These are phyloP conservation scores for Amoebophrya sp. DNA, from an alignment of 169 alveolate genomes.

Conservation along the genomic window DNA sequence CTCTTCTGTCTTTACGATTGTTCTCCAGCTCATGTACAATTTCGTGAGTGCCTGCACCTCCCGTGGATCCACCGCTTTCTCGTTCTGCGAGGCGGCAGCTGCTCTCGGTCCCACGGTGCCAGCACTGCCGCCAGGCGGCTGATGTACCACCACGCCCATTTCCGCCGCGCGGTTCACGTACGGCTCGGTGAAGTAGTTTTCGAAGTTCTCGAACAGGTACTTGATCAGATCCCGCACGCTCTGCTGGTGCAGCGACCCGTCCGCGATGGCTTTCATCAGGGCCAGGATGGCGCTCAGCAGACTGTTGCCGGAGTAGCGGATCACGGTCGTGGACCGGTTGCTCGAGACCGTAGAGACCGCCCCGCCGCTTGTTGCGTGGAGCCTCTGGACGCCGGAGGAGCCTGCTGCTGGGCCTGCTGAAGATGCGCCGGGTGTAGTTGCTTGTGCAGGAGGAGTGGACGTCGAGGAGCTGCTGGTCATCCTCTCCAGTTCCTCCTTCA, in stretches of 20 bases:
- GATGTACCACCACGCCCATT: neutral
- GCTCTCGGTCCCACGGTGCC: neutral
- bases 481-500: neutral
- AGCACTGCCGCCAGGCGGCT: neutral
- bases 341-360: neutral
- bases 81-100: neutral
- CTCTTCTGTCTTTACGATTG: neutral
- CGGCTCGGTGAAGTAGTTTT: neutral
- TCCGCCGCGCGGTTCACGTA: neutral
- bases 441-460: too few relatives aligned
- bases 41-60: neutral
- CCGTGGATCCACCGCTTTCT: too few relatives aligned
- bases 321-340: neutral
- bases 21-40: neutral
- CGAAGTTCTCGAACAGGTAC: neutral
- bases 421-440: too few relatives aligned
- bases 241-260: too few relatives aligned
- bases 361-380: too few relatives aligned
- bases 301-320: too few relatives aligned
- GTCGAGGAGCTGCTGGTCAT: neutral
- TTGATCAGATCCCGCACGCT: neutral
- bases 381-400: too few relatives aligned
- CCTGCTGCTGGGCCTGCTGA: too few relatives aligned
- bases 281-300: too few relatives aligned
- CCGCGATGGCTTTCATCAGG: too few relatives aligned